phyloP scores from a whole-genome alignment of 164 flowering plant genomes.

The Pachysandra terminalis region DNA sequence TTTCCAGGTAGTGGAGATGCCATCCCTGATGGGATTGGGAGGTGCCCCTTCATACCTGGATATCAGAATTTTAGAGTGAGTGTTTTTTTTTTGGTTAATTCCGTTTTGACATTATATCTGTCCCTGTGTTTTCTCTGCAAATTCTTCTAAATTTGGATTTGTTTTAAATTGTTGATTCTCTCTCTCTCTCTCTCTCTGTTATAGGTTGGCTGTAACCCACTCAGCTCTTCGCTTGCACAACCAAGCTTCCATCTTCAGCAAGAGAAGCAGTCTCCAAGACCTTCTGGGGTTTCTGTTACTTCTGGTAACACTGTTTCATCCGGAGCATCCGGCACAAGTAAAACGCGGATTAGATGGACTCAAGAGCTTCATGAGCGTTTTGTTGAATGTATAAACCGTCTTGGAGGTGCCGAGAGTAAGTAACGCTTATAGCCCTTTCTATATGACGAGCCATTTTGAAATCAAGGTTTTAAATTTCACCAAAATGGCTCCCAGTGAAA shows the following conservation, averaged over 20 bases:
- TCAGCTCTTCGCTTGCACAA: slow-evolving; percentile 18
- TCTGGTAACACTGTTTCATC: slow-evolving; percentile 27
- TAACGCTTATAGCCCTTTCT: neutral
- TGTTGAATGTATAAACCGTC: slow-evolving; percentile 77
- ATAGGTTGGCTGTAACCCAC: slow-evolving; percentile 20
- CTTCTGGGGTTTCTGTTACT: slow-evolving; percentile 16
- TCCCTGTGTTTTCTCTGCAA: neutral
- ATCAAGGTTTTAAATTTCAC: too few relatives aligned
- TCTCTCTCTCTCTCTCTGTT: neutral
- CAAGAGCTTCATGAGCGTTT: slow-evolving; percentile 85
- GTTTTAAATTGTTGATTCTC: neutral
- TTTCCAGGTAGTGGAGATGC: slow-evolving; percentile 18
- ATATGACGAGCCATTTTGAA: too few relatives aligned
- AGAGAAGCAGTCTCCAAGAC: slow-evolving; percentile 30
- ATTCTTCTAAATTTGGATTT: neutral
- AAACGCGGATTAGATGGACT: slow-evolving; percentile 89
- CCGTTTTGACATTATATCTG: neutral
- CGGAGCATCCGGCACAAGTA: slow-evolving; percentile 33
- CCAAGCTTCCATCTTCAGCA: slow-evolving; percentile 21
- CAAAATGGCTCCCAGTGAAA: too few relatives aligned
- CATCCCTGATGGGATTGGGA: slow-evolving; percentile 20
- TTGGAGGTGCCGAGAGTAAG: slow-evolving; percentile 97
- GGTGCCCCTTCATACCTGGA: slow-evolving; percentile 21
- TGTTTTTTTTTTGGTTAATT: neutral
- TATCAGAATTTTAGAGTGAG: slow-evolving; percentile 41